phyloP scores from a whole-genome alignment of 2,329 filamentous ascomycete genomes.

The Pseudomassariella vexata region DNA sequence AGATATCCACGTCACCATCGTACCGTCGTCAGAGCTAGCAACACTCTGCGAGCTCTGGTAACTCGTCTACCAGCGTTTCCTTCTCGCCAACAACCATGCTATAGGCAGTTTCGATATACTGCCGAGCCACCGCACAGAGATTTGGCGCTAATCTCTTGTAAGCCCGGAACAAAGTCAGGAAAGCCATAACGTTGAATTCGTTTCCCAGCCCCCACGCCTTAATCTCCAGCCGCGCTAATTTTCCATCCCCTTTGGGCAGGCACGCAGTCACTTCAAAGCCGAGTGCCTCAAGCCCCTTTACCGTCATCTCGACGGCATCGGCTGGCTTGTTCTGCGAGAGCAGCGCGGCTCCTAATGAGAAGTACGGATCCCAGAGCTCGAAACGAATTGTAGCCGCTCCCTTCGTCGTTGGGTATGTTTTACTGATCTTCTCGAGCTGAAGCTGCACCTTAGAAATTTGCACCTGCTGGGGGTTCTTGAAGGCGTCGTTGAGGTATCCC shows the following conservation, averaged over 20 bases:
- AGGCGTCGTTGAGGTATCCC: slow-evolving; percentile 1
- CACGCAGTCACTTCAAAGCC: slow-evolving; percentile 17
- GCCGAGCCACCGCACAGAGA: slow-evolving; percentile 11
- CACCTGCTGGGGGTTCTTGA: not conserved
- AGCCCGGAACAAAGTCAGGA: slow-evolving; percentile 10
- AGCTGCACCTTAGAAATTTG: slow-evolving; percentile 2
- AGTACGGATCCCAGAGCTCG: slow-evolving; percentile 15
- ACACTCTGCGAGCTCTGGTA: slow-evolving; percentile 15
- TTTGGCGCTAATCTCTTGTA: slow-evolving; percentile 16
- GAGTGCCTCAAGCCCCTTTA: slow-evolving; percentile 19
- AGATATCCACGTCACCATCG: too few relatives aligned
- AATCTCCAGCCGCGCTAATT: slow-evolving; percentile 11
- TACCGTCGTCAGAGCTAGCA: too few relatives aligned
- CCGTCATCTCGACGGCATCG: slow-evolving; percentile 11
- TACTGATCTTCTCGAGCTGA: not conserved
- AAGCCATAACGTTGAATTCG: slow-evolving; percentile 6
- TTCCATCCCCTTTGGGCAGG: slow-evolving; percentile 1
- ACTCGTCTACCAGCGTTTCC: slow-evolving; percentile 8
- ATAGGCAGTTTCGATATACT: slow-evolving; percentile 16
- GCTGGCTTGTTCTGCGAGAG: not conserved
- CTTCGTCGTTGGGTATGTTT: not conserved
- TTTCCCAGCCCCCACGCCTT: slow-evolving; percentile 16
- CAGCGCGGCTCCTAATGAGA: slow-evolving; percentile 10
- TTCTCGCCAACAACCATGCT: slow-evolving; percentile 20
- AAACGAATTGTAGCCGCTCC: slow-evolving; percentile 6